Evolutionary conservation across 2,329 filamentous ascomycete genomes (phyloP), one percentile per base, ranked within the genome.

Genomic region (Fusarium irregulare): DNA sequence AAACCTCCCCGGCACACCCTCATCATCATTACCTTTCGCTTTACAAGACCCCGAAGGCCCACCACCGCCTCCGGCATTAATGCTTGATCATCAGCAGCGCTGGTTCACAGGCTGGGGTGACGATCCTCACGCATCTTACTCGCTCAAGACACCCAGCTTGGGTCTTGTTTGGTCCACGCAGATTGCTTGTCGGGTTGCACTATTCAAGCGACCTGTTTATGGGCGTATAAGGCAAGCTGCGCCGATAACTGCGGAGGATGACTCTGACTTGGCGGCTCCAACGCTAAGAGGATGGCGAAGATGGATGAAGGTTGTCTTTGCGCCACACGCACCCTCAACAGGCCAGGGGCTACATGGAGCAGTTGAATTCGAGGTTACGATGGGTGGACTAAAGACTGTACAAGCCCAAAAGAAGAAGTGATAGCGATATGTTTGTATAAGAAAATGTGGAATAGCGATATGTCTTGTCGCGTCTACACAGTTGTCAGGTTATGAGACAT

Each of bases 31-130:
- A 53, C 77, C 82, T 6, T 78, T 80, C 58, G 71, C 75, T 7
- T 57, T 74, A 16, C 73, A 68, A 27, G 71, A 76, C 7, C 69
- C 73, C 4, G 77, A 78, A 12, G 76, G 75, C 4, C 77, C 78
- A 4, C 77, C 79, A 16, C 75, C 78, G 2, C 81, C 81, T 0
- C 80, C 85, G 14, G 88, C 90, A 1, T 84, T 98, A 40, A 87
- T 88, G 32, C 87, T 98, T 11, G 91, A 97, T 73, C 92, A 98
- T 79, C 95, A 98, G 80, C 93, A 98, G 78, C 88, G 92, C 45
- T 98, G 94, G 88, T 97, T 98, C 81, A 97, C 94, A 6, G 94
- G 96, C 68, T 98, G 96, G 95, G 94, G 95, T 23, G 93, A 97
- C 78, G 85, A 89, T 59, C 82, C 85, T 18, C 74, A 80, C 27